A percentile compares a stretch with the other conserved stretches of the same genome.
These are phyloP conservation scores for Trichoderma brevicompactum DNA, from an alignment of 2,329 filamentous ascomycete genomes.

Conservation along the genomic window DNA sequence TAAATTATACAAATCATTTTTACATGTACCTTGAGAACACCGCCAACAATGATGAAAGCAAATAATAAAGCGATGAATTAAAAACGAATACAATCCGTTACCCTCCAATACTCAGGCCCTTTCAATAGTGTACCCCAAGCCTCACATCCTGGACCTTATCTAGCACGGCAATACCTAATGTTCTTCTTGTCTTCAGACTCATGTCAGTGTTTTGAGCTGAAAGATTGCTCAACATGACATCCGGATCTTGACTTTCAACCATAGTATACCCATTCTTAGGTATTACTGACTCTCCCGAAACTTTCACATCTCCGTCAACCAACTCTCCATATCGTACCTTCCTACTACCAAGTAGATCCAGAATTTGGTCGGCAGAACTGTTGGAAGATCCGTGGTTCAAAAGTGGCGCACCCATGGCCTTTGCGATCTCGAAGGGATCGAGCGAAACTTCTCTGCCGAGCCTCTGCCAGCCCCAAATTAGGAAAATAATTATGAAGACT, in stretches of 20 bases:
- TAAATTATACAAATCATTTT: no score
- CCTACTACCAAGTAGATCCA: slow-evolving; percentile 10
- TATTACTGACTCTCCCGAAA: neutral
- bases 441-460: slow-evolving; percentile 16
- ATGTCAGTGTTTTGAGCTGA: neutral
- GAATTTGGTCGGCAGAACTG: neutral
- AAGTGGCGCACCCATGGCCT: slow-evolving; percentile 22
- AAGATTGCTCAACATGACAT: neutral
- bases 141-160: neutral
- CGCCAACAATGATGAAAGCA: neutral
- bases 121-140: slow-evolving; percentile 12
- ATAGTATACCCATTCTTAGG: neutral
- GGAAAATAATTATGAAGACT: neutral
- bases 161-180: neutral
- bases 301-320: neutral
- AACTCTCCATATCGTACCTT: slow-evolving; percentile 12
- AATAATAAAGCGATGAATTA: neutral
- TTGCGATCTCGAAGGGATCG: slow-evolving; percentile 25
- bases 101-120: neutral
- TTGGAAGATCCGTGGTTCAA: slow-evolving; percentile 19
- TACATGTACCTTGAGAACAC: no score
- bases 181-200: neutral
- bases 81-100: neutral
- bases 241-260: neutral
- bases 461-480: slow-evolving; percentile 13